phyloP scores from a whole-genome alignment of 2,329 filamentous ascomycete species.

The Arthroderma sp. region DNA sequence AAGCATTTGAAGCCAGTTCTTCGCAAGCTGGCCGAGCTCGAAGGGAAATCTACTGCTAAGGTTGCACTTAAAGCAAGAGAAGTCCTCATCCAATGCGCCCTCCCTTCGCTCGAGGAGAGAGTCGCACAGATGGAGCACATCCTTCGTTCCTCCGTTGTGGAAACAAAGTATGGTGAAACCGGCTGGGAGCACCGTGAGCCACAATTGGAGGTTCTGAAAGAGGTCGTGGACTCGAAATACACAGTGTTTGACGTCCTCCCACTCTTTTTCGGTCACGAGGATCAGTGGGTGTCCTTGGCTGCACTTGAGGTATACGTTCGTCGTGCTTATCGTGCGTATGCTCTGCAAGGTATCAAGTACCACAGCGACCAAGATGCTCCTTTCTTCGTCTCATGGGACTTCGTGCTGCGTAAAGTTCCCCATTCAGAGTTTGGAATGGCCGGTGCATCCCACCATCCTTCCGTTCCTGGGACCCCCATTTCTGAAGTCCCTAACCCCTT shows the following conservation, averaged over 20 bases:
- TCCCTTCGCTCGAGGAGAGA: conserved; percentile 91
- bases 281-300: conserved; percentile 86
- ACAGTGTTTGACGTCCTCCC: conserved; percentile 94
- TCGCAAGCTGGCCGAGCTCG: conserved; percentile 78
- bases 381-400: conserved; percentile 86
- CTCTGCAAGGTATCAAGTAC: conserved; percentile 79
- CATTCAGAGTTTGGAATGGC: conserved; percentile 80
- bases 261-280: conserved; percentile 86
- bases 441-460: conserved; percentile 60
- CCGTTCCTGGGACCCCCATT: conserved; percentile 65
- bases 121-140: conserved; percentile 98
- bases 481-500: conserved; percentile 46
- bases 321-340: conserved; percentile 91
- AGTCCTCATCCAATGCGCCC: conserved; percentile 89
- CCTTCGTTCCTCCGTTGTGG: conserved; percentile 81
- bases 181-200: conserved; percentile 95
- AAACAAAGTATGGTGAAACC: conserved; percentile 94
- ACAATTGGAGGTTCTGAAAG: conserved; percentile 79
- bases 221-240: conserved; percentile 97
- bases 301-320: conserved; percentile 93
- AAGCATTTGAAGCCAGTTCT: conserved; percentile 77
- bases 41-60: conserved; percentile 77
- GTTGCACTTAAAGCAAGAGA: conserved; percentile 94
- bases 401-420: conserved; percentile 83
- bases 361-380: conserved; percentile 59